These are phyloP conservation scores for Chlorella sp. DNA, from an alignment of 139 green algal species.

Conservation along the genomic window DNA sequence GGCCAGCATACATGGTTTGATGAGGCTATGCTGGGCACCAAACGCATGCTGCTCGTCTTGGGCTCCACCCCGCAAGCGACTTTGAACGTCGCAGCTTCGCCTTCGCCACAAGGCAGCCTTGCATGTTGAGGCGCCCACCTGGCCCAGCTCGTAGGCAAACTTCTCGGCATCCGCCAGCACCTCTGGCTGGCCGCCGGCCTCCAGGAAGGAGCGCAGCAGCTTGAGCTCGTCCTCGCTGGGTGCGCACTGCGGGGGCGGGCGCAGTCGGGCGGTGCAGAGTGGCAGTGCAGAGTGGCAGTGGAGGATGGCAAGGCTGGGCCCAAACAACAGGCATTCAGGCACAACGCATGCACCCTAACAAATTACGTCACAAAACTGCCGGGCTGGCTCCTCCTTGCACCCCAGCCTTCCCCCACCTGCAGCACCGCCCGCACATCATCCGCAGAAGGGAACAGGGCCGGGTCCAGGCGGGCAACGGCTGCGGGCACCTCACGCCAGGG, in stretches of 20 bases:
- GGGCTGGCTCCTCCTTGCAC: not conserved
- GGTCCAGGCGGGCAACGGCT: slow-evolving; percentile 32
- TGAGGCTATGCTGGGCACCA: not conserved
- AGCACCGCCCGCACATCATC: slow-evolving; percentile 45
- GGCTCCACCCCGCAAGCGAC: no score
- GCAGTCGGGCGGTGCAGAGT: no score
- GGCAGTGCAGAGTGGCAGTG: not conserved
- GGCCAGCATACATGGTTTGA: not conserved
- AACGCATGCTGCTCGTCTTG: no score
- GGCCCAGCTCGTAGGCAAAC: slow-evolving; percentile 50
- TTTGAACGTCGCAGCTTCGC: no score
- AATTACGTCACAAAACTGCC: no score
- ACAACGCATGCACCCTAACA: not conserved
- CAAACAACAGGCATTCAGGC: not conserved
- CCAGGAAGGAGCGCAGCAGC: slow-evolving; percentile 46
- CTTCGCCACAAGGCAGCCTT: no score
- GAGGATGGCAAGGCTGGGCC: not conserved
- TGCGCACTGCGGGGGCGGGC: slow-evolving; percentile 22
- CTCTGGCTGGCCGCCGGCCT: not conserved
- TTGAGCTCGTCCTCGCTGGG: slow-evolving; percentile 44
- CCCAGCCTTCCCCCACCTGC: not conserved
- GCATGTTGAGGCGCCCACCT: no score
- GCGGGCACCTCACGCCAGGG: slow-evolving; percentile 37
- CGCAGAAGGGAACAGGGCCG: slow-evolving; percentile 14
- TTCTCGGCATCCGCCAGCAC: slow-evolving; percentile 40